Percentiles rank a stretch among this genome's conserved stretches.
Conservation (phyloP, 2,329 filamentous ascomycete species). For the Beauveria rudraprayagi region DNA sequence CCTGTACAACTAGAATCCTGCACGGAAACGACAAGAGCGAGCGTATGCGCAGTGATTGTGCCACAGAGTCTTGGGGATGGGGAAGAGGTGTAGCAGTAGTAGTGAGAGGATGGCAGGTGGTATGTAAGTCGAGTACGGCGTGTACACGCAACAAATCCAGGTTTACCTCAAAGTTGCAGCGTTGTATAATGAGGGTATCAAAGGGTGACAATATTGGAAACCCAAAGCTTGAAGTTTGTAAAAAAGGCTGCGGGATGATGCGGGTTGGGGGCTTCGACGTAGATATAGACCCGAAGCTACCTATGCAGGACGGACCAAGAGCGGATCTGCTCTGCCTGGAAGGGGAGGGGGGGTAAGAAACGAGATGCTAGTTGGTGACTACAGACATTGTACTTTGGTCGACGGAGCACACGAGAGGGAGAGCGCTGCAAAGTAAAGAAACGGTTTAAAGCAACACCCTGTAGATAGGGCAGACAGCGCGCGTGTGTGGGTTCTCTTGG, state of each 20-base stretch:
- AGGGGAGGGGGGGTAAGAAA: not conserved
- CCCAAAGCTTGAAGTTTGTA: not conserved
- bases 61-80: not conserved
- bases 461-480: constrained; percentile 1
- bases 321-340: constrained; percentile 2
- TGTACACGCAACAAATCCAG: not conserved
- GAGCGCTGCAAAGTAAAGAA: not conserved
- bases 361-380: constrained; percentile 11
- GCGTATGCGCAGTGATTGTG: not conserved
- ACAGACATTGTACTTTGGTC: constrained; percentile 1
- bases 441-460: not conserved
- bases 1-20: not conserved
- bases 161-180: not conserved
- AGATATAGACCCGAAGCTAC: constrained; percentile 11
- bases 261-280: constrained; percentile 10
- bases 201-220: not conserved
- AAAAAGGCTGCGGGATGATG: constrained; percentile 10
- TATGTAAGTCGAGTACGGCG: not conserved
- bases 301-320: constrained; percentile 9
- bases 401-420: not conserved
- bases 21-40: not conserved
- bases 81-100: not conserved
- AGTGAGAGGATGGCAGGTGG: not conserved
- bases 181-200: not conserved
- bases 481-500: not conserved